Evolutionary conservation across 2,329 filamentous ascomycete species (phyloP).

Genomic region (Trichoderma koningiopsis): DNA sequence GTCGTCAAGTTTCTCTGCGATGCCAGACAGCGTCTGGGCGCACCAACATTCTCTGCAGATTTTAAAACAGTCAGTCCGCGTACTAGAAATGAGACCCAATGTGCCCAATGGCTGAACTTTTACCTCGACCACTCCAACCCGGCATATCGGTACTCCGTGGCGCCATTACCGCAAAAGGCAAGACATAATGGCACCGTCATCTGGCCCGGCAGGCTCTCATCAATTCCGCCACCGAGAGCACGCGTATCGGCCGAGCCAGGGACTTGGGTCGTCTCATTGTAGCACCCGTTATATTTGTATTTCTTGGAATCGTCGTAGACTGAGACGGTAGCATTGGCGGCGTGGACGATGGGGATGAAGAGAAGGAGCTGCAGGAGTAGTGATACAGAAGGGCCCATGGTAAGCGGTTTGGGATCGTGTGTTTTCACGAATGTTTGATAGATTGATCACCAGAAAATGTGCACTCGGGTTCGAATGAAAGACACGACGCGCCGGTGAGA

Average conservation of each 20-base stretch:
- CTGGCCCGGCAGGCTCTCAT: conserved; percentile 44
- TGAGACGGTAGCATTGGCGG: conserved; percentile 29
- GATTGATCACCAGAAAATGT: neutral
- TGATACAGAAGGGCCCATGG: neutral
- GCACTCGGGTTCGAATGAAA: neutral
- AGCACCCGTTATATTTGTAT: conserved; percentile 56
- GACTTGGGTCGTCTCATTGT: conserved; percentile 57
- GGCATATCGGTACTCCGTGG: conserved; percentile 50
- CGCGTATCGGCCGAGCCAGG: conserved; percentile 44
- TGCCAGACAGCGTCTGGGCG: conserved; percentile 49
- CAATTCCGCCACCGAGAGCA: conserved; percentile 50
- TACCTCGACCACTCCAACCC: conserved; percentile 57
- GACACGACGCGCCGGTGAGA: neutral
- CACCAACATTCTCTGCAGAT: conserved; percentile 61
- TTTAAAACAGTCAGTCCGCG: neutral
- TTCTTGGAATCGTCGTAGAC: conserved; percentile 41
- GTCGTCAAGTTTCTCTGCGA: conserved; percentile 51
- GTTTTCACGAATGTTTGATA: neutral
- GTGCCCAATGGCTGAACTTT: conserved; percentile 24
- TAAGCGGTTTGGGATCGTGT: neutral
- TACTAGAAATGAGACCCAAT: neutral
- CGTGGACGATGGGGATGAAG: conserved; percentile 27
- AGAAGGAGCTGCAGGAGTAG: conserved; percentile 18
- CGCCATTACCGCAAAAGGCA: conserved; percentile 49
- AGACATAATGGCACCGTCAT: conserved; percentile 58